A percentile compares a stretch with the other conserved stretches of the same genome.
Conservation (phyloP, 2,329 filamentous ascomycete genomes). For the Elsinoe perseae region DNA sequence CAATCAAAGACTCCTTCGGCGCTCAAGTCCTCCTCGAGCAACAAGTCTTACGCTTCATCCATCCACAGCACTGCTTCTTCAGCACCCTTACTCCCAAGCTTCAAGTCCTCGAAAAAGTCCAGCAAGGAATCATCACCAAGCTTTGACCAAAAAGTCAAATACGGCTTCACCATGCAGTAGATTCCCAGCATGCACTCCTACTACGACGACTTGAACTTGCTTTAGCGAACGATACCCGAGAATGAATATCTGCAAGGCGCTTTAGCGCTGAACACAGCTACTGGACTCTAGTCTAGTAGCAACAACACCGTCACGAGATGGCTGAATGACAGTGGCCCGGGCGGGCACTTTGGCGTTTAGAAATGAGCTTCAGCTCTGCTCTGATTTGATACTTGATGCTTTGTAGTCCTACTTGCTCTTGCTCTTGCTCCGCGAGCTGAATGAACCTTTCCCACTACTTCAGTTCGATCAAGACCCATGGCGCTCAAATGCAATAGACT, state of each 20-base stretch:
- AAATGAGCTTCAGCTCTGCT: background rate
- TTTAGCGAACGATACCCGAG: background rate
- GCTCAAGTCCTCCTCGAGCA: background rate
- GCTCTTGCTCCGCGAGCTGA: background rate
- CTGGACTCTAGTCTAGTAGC: background rate
- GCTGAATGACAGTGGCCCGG: background rate
- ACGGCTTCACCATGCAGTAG: background rate
- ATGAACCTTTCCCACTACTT: background rate
- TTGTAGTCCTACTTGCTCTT: background rate
- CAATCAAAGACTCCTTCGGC: background rate
- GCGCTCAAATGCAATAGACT: too few species aligned
- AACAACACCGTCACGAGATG: background rate
- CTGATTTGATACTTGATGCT: background rate
- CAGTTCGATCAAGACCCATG: background rate
- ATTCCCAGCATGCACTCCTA: background rate
- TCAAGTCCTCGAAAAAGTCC: background rate
- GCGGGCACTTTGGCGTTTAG: constrained; percentile 3
- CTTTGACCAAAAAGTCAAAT: background rate
- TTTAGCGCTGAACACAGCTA: background rate
- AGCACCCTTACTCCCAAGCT: background rate
- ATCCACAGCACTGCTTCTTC: constrained; percentile 6
- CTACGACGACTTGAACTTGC: background rate
- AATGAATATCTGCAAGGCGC: background rate
- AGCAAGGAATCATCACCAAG: background rate
- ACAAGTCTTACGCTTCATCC: background rate